These are phyloP conservation scores for Cladosporium colombiae DNA, from an alignment of 2,329 filamentous ascomycete genomes.

Conservation along the genomic window DNA sequence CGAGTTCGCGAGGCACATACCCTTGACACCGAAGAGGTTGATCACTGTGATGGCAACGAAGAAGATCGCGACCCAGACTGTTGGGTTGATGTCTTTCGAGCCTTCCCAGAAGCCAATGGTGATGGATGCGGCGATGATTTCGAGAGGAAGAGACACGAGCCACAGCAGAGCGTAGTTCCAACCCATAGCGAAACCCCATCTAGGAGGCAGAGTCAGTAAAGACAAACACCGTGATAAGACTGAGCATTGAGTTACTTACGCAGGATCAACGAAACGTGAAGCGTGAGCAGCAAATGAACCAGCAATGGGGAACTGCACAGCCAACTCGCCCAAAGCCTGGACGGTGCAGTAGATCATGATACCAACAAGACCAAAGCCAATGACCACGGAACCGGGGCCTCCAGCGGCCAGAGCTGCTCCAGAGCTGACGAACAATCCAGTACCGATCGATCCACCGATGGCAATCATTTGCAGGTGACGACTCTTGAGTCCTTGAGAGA, in stretches of 20 bases:
- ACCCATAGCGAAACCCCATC: conserved; percentile 36
- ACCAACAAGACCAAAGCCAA: conserved; percentile 35
- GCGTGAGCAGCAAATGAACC: conserved; percentile 45
- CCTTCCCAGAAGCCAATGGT: conserved; percentile 32
- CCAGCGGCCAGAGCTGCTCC: conserved; percentile 51
- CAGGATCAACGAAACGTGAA: conserved; percentile 48
- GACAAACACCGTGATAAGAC: conserved; percentile 67
- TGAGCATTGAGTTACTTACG: conserved; percentile 74
- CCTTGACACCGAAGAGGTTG: conserved; percentile 82
- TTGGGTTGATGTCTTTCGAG: conserved; percentile 55
- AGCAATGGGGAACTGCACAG: conserved; percentile 44
- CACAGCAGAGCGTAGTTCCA: conserved; percentile 35
- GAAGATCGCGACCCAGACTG: conserved; percentile 82
- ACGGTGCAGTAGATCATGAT: conserved; percentile 50
- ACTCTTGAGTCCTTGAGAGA: conserved; percentile 35
- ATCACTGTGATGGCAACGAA: conserved; percentile 73
- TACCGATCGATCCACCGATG: conserved; percentile 48
- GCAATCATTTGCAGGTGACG: conserved; percentile 39
- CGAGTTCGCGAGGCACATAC: conserved; percentile 83
- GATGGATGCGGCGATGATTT: conserved; percentile 32
- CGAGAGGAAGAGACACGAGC: conserved; percentile 30
- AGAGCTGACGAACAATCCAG: conserved; percentile 56
- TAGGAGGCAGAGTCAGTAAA: not conserved
- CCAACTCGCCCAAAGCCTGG: conserved; percentile 44
- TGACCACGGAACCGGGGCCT: conserved; percentile 49